phyloP scores from a whole-genome alignment of 305 asterid genomes.

The Solanum hybrid region DNA sequence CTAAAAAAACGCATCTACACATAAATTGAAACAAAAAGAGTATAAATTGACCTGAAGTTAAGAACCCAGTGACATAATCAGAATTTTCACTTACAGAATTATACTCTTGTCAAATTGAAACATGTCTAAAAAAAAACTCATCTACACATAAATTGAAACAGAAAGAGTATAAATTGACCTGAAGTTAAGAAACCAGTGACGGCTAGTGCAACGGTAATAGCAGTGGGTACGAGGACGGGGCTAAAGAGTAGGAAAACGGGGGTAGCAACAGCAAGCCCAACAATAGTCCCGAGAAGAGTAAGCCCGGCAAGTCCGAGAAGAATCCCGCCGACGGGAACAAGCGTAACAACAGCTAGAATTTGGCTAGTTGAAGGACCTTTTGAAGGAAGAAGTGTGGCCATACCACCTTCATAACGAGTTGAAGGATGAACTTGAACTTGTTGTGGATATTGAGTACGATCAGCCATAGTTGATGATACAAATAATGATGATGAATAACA shows the following conservation, averaged over 20 bases:
- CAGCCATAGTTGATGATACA: conserved; percentile 25
- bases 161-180: conserved; percentile 6
- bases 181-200: conserved; percentile 48
- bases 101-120: not conserved
- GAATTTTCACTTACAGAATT: no score
- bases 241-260: conserved; percentile 54
- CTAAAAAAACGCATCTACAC: no score
- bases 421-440: conserved; percentile 35
- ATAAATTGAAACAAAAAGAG: not conserved
- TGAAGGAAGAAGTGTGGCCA: conserved; percentile 17
- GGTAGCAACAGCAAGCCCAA: conserved; percentile 41
- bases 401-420: conserved; percentile 25
- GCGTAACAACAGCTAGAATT: conserved; percentile 41
- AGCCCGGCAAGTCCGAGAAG: conserved; percentile 47
- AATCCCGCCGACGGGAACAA: conserved; percentile 41
- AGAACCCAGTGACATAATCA: conserved; percentile 30
- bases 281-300: conserved; percentile 40
- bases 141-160: not conserved
- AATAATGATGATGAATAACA: not conserved
- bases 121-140: no score
- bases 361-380: conserved; percentile 46
- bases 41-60: conserved; percentile 32
- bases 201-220: conserved; percentile 27
- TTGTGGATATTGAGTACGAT: conserved; percentile 30
- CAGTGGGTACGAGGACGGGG: conserved; percentile 55